phyloP scores from a whole-genome alignment of 1,139 yeast species.

The Kurtzmaniella quercitrusa region DNA sequence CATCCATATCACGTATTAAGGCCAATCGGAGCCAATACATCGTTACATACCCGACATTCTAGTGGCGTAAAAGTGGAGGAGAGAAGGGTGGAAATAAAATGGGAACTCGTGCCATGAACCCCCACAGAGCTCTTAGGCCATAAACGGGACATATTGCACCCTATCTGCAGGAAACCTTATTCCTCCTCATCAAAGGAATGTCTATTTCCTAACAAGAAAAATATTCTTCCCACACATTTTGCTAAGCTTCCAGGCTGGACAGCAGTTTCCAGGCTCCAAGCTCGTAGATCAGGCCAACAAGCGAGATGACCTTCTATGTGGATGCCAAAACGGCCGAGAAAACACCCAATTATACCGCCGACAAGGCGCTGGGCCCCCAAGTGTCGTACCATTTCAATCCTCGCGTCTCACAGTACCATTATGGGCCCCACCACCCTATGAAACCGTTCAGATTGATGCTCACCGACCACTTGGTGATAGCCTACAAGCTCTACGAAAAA shows the following conservation, averaged over 20 bases:
- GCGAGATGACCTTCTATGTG: constrained; percentile 32
- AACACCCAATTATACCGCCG: constrained; percentile 56
- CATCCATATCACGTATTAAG: too few species aligned
- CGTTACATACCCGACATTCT: constrained; percentile 15
- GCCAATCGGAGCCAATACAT: not conserved
- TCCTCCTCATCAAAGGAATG: too few species aligned
- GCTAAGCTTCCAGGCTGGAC: too few species aligned
- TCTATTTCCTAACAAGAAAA: too few species aligned
- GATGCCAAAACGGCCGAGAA: constrained; percentile 57
- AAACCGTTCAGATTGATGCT: constrained; percentile 94
- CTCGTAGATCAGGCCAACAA: not conserved
- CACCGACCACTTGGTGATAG: constrained; percentile 85
- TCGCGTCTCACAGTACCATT: constrained; percentile 75
- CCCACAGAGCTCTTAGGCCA: too few species aligned
- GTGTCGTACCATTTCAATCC: constrained; percentile 91
- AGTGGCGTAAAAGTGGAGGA: not conserved
- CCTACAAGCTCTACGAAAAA: constrained; percentile 79
- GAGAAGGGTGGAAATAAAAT: not conserved
- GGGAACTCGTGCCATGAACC: not conserved
- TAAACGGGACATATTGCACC: too few species aligned
- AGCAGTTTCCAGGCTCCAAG: too few species aligned
- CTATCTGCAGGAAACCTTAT: too few species aligned
- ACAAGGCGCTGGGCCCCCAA: constrained; percentile 34
- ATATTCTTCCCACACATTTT: too few species aligned
- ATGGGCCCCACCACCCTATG: constrained; percentile 95